Base-by-base conservation (phyloP, 352 stramenopile genomes). In the Pythium phragmitis region DNA sequence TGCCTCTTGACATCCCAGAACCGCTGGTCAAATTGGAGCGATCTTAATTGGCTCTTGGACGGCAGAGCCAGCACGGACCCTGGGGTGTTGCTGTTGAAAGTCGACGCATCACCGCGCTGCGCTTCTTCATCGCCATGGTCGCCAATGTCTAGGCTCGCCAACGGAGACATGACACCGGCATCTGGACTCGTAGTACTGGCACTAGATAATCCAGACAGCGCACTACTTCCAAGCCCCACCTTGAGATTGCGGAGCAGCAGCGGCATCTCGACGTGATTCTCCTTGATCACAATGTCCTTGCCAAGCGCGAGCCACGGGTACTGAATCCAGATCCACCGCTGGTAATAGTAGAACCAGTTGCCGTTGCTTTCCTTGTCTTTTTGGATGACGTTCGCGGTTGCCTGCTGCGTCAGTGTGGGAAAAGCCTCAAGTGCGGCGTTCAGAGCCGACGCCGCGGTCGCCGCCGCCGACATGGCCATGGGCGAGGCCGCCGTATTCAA, bases 271-370 rank as follows among this genome's bases (percentile, higher is more conserved):
- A 88, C 65, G 7, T 78, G 51, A 16, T 75, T 70, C 6, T 91
- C 80, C 26, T 75, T 67, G 13, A 88, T 57, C 37, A 80, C 56
- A 49, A 94, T 88, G 17, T 94, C 81, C 46, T 79, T 75, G 8
- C 80, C 67, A 19, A 98, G 76, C 16, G 88, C 88, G 12, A 97
- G 79, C 92, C 92, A 98, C n/a, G 90, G 88, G 66, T 94, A 97
- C 54, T 96, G 85, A 56, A 97, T 94, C 92, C 92, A 98, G 23
- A 97, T 81, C 92, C 92, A 98, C 37, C 92, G 84, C 63, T 96
- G 82, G 63, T 96, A 97, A 62, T 88, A 94, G 70, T 92, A 97
- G 50, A 96, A 91, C 53, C 81, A 77, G 60, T 92, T 88, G 47
- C 70, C 72, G 6, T 62, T 62, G 34, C 67, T 64, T 23, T 85